These are phyloP conservation scores for Boletus coccyginus DNA, from an alignment of 768 basidiomycete genomes.

Conservation along the genomic window DNA sequence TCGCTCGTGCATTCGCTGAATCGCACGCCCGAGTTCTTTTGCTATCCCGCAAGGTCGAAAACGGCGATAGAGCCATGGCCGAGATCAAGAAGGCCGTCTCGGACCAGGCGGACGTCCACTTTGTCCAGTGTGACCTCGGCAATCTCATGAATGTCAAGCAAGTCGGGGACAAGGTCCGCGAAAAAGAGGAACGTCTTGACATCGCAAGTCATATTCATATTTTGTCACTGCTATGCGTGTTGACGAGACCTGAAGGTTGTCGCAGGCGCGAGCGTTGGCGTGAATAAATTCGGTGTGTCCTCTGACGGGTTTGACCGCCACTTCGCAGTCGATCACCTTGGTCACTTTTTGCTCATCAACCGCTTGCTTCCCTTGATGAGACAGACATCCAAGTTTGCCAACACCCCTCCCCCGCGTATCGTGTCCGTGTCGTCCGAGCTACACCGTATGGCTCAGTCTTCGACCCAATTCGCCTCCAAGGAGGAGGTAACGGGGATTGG, in stretches of 20 bases:
- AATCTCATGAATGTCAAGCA: neutral
- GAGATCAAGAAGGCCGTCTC: slow-evolving; percentile 2
- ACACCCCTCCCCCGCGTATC: neutral
- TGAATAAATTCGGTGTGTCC: neutral
- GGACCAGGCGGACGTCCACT: neutral
- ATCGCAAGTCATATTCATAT: neutral
- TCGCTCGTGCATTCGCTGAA: neutral
- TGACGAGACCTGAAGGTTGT: neutral
- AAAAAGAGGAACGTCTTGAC: neutral
- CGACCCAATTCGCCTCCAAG: neutral
- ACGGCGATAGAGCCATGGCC: neutral
- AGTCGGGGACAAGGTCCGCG: neutral
- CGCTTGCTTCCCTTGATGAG: slow-evolving; percentile 3
- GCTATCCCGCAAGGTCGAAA: neutral
- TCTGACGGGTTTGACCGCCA: neutral
- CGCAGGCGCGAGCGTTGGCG: neutral
- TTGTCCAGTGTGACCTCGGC: neutral
- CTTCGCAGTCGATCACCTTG: neutral
- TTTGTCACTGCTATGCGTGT: too few species aligned
- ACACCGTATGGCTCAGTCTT: slow-evolving; percentile 1
- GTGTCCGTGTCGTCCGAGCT: slow-evolving; percentile 5
- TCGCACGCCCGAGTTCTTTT: neutral
- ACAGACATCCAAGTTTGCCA: neutral
- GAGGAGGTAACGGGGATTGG: neutral
- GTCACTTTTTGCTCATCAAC: neutral